Conservation (phyloP, 163 green algal species). For the Chlamydomonas reinhardtii region DNA sequence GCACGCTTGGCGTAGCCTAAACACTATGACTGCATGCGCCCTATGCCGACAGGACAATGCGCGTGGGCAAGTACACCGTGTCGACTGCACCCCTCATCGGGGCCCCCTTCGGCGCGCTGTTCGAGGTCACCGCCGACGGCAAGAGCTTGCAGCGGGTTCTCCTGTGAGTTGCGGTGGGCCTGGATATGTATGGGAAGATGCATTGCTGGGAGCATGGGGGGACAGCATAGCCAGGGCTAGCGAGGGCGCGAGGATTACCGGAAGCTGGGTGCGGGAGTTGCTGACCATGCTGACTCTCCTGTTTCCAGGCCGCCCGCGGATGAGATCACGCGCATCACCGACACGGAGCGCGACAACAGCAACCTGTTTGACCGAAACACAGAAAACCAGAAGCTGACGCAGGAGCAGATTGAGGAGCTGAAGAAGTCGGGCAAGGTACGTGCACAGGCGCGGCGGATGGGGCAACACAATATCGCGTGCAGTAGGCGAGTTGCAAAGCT, state of each 20-base stretch:
- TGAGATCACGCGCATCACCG: slow-evolving; percentile 48
- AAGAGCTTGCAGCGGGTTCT: slow-evolving; percentile 61
- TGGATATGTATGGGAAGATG: no score
- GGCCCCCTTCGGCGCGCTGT: slow-evolving; percentile 74
- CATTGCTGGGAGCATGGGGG: no score
- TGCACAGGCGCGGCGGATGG: neutral
- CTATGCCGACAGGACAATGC: neutral
- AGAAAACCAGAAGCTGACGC: slow-evolving; percentile 66
- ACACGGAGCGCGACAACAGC: slow-evolving; percentile 66
- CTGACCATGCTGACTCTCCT: neutral
- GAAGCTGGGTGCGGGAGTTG: no score
- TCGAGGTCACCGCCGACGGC: slow-evolving; percentile 69
- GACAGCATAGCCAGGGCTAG: no score
- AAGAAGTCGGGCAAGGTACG: slow-evolving; percentile 71
- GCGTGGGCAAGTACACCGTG: slow-evolving; percentile 68
- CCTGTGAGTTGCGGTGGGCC: slow-evolving; percentile 50
- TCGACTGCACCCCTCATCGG: slow-evolving; percentile 70
- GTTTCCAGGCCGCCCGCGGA: slow-evolving; percentile 12
- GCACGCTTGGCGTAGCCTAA: no score
- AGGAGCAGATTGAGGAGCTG: slow-evolving; percentile 66
- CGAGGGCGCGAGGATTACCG: no score
- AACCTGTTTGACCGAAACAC: slow-evolving; percentile 62
- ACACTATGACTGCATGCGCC: neutral
- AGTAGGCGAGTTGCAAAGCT: neutral
- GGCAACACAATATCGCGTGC: no score